phyloP scores from a whole-genome alignment of 257 asterid species.

The Capsicum pubescens region DNA sequence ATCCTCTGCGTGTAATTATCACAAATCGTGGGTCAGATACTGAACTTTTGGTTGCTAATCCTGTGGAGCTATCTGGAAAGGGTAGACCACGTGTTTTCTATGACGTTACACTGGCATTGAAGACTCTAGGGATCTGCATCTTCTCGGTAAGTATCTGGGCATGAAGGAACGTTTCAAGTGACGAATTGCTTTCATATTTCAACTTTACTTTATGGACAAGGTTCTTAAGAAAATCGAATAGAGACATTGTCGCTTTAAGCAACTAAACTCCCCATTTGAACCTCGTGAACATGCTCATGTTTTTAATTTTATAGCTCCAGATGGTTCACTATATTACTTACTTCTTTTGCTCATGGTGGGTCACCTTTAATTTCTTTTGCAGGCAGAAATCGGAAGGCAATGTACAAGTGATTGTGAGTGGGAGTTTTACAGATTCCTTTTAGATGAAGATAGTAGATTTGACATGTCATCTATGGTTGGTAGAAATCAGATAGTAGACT shows the following conservation, averaged over 20 bases:
- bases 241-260: background rate
- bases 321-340: background rate
- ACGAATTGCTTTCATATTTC: background rate
- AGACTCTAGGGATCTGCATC: slow-evolving; percentile 72
- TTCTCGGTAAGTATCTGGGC: slow-evolving; percentile 60
- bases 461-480: slow-evolving; percentile 50
- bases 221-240: slow-evolving; percentile 5
- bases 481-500: slow-evolving; percentile 71
- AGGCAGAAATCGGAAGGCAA: slow-evolving; percentile 88
- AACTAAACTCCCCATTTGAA: slow-evolving; percentile 2
- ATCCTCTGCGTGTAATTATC: slow-evolving; percentile 76
- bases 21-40: slow-evolving; percentile 80
- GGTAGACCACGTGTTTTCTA: slow-evolving; percentile 89
- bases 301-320: background rate
- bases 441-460: slow-evolving; percentile 65
- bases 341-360: background rate
- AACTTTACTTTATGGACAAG: background rate
- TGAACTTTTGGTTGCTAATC: slow-evolving; percentile 87
- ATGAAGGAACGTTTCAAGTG: background rate
- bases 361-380: slow-evolving; percentile 24
- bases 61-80: slow-evolving; percentile 81
- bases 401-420: slow-evolving; percentile 70
- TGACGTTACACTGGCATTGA: slow-evolving; percentile 73
- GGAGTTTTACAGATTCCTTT: slow-evolving; percentile 85
- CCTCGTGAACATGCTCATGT: background rate